Evolutionary conservation across 768 basidiomycete genomes (phyloP), one percentile per base, ranked within the genome.

Genomic region (Lactifluus subvellereus): DNA sequence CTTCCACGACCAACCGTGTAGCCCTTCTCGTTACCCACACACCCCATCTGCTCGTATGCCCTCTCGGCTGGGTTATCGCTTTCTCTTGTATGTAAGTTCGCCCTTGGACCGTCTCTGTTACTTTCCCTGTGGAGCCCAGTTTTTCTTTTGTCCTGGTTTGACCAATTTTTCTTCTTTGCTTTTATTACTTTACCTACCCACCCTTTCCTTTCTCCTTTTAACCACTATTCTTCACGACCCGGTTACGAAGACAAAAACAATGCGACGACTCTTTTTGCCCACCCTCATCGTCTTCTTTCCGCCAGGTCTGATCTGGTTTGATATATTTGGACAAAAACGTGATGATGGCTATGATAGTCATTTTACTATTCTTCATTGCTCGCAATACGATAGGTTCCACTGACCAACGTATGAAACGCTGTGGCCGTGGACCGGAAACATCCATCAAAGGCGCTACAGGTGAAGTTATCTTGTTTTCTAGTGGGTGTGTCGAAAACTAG

Each of bases 221-320:
- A 40, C 45, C 50, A 42, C 56, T 54, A 49, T 59, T 47, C 57
- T 59, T 47, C 57, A 63, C 62, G 62, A 63, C 35, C 57, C 30
- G 51, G 57, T 59, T 63, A 63, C 52, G 62, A 63, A 54, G 52
- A 59, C 38, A 63, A 57, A 52, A 58, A 43, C 62, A 63, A 63
- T 63, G 52, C 52, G 57, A 63, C 30, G 62, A 63, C 47, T 42
- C 35, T 30, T 57, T 54, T 59, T n/a, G 35, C 59, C 43, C 53
- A 60, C 10, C 33, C 14, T 32, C 9, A 16, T 20, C 45, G n/a
- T 45, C n/a, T 20, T 10, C 22, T 48, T 48, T 27, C 22, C 22
- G 2, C 9, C 47, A 22, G n/a, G 40, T 53, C 3, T 42, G 59
- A 52, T 37, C 8, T 27, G 6, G 13, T 8, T 48, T 22, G 45